These are phyloP conservation scores for Tetragonia tetragonoides DNA, from an alignment of 148 eudicot species.

Conservation along the genomic window DNA sequence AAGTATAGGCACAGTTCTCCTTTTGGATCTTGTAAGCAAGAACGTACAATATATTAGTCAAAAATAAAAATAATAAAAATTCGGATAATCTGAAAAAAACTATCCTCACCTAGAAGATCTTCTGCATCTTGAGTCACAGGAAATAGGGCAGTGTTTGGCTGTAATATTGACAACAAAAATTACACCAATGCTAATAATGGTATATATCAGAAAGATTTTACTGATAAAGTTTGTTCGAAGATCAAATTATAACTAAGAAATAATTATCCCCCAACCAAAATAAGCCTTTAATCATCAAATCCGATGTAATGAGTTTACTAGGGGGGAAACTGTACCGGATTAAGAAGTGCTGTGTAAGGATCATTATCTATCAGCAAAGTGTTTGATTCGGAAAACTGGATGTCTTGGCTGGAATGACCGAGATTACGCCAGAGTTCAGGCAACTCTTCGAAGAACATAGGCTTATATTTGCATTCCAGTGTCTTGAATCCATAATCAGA, in stretches of 20 bases:
- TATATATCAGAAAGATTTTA: no score
- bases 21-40: neutral
- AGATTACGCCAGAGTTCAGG: neutral
- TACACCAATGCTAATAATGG: no score
- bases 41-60: neutral
- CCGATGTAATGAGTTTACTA: no score
- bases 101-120: slow-evolving; percentile 3
- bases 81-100: no score
- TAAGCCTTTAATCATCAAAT: no score
- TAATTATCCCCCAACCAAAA: no score
- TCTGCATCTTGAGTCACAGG: neutral
- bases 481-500: slow-evolving; percentile 13
- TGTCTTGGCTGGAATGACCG: neutral
- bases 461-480: neutral
- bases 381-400: slow-evolving; percentile 18
- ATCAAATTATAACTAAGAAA: no score
- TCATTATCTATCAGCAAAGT: slow-evolving; percentile 22
- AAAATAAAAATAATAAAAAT: neutral
- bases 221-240: no score
- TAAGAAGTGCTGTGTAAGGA: slow-evolving; percentile 19
- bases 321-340: slow-evolving; percentile 2
- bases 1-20: neutral
- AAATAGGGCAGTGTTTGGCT: slow-evolving; percentile 13
- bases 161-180: neutral
- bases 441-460: slow-evolving; percentile 23